These are phyloP conservation scores for Margaritispora aquatica DNA, from an alignment of 495 filamentous ascomycete species.

Conservation along the genomic window DNA sequence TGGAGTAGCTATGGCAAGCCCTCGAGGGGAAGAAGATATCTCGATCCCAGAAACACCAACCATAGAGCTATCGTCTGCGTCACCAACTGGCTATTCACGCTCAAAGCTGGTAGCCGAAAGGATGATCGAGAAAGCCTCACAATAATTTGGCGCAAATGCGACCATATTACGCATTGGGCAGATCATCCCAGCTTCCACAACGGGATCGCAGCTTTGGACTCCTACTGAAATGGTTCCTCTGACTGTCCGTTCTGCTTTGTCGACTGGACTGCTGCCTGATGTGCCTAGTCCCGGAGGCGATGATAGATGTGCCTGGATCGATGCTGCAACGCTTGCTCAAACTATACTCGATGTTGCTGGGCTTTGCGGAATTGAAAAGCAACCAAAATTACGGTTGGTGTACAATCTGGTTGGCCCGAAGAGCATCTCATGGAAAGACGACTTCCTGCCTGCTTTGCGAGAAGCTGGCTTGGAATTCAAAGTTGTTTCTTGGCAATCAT, in stretches of 20 bases:
- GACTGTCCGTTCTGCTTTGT: conserved; percentile 43
- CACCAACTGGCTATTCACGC: conserved; percentile 52
- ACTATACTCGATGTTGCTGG: conserved; percentile 11
- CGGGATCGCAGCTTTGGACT: conserved; percentile 51
- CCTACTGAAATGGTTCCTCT: conserved; percentile 55
- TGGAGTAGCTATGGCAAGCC: conserved; percentile 16
- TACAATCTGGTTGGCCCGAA: conserved; percentile 49
- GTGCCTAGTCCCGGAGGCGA: conserved; percentile 31
- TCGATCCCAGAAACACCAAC: conserved; percentile 31
- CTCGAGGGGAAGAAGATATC: conserved; percentile 1
- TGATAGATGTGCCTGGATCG: conserved; percentile 30
- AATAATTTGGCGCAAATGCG: conserved; percentile 29
- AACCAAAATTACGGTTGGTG: too few species aligned
- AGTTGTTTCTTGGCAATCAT: conserved; percentile 36
- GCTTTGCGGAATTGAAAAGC: conserved; percentile 13
- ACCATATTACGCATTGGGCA: conserved; percentile 52
- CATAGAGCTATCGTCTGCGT: conserved; percentile 30
- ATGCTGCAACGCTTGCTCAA: conserved; percentile 2
- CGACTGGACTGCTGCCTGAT: conserved; percentile 43
- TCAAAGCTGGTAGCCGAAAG: conserved; percentile 59
- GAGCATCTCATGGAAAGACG: conserved; percentile 43
- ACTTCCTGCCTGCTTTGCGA: conserved; percentile 42
- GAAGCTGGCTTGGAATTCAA: conserved; percentile 39
- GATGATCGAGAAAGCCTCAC: conserved; percentile 34
- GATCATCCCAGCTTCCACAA: conserved; percentile 44